Percentiles rank a stretch among this genome's conserved stretches.
Conservation (phyloP, 306 rosid species). For the Vigna mungo region DNA sequence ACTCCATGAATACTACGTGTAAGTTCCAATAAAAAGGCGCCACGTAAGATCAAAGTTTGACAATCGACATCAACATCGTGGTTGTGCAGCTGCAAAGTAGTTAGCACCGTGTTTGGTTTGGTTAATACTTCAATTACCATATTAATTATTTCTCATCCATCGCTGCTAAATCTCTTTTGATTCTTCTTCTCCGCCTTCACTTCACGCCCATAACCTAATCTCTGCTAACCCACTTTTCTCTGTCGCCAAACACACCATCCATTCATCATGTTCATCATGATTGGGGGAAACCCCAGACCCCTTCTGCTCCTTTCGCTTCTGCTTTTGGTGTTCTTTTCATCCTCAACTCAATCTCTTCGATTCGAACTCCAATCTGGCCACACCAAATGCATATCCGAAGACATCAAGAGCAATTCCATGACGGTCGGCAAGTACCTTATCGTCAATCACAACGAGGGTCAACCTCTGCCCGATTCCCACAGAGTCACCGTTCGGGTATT, state of each 20-base stretch:
- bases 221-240: neutral
- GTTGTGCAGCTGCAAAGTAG: constrained; percentile 44
- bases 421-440: constrained; percentile 83
- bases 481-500: constrained; percentile 83
- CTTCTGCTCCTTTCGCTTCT: constrained; percentile 42
- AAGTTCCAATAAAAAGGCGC: constrained; percentile 44
- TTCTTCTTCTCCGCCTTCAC: neutral
- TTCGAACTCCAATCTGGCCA: constrained; percentile 88
- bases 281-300: constrained; percentile 37
- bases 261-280: constrained; percentile 24
- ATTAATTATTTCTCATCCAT: constrained; percentile 32
- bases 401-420: constrained; percentile 83
- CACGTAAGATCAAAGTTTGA: constrained; percentile 47
- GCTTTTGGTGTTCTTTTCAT: constrained; percentile 51
- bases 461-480: constrained; percentile 75
- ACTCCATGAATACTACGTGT: constrained; percentile 48
- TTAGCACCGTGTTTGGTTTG: constrained; percentile 26
- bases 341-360: constrained; percentile 69
- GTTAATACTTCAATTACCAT: constrained; percentile 17
- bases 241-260: neutral
- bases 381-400: constrained; percentile 94
- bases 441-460: constrained; percentile 71
- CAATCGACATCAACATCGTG: neutral
- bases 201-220: constrained; percentile 12
- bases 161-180: neutral